Evolutionary conservation across 495 filamentous ascomycete species (phyloP), one percentile per base, ranked within the genome.

Genomic region (Amorphotheca resinae): DNA sequence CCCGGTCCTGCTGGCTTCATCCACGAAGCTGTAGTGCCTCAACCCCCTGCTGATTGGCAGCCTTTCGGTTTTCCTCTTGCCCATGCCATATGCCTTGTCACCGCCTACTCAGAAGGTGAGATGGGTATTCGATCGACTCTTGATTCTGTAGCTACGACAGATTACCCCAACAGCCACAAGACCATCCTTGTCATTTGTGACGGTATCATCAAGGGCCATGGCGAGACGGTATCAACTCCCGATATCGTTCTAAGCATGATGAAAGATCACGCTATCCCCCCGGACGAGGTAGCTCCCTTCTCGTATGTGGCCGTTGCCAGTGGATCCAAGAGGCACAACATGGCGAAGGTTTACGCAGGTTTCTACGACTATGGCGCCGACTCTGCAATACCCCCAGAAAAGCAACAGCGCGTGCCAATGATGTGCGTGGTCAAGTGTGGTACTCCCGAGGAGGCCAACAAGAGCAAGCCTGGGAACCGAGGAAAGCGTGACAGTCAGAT

Each of bases 401-500:
- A 89, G 66, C 93, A 95, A 60, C 88, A 95, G 62, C 82, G 93
- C 40, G 88, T 99, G n/a, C 93, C 93, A 1, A 95, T 99, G 89
- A 88, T 96, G 72, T 76, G 93, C 1, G 74, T 99, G 39, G 87
- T 95, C 33, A 99, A 99, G 63, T 89, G 82, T 53, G 93, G 93
- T 33, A 96, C 93, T 4, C 85, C 84, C 14, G 86, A 84, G 21
- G 93, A 99, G 62, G 69, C 74, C 18, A 71, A 60, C 21, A 76
- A 79, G 48, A 65, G 80, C 25, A 99, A 96, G 61, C 86, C 93
- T 1, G 93, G 93, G 45, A 99, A 99, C 60, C 77, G 93, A 52
- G 93, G 93, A 54, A 99, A 99, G 67, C 81, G 93, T 59, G 93
- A 99, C 70, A 88, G 83, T 64, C 93, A 99, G 62, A 95, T 99